These are phyloP conservation scores for Cunninghamia lanceolata DNA, from an alignment of 75 land plant species.

Conservation along the genomic window DNA sequence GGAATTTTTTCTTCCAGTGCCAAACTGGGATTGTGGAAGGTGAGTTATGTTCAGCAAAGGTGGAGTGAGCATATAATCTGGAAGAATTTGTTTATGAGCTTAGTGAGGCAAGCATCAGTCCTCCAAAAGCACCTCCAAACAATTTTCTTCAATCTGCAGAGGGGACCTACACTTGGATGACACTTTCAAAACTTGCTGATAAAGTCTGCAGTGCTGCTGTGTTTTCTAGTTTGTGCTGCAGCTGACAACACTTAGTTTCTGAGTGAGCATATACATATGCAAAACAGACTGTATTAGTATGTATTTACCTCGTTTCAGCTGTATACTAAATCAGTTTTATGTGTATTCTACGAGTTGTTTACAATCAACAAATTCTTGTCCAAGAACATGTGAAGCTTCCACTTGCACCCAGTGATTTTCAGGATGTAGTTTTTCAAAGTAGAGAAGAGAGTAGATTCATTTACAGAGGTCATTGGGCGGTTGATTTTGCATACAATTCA, in stretches of 20 bases:
- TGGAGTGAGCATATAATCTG: neutral
- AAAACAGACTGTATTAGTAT: neutral
- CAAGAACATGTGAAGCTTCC: neutral
- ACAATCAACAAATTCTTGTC: neutral
- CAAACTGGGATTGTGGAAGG: neutral
- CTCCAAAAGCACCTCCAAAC: neutral
- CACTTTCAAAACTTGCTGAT: neutral
- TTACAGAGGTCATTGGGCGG: neutral
- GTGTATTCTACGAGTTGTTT: neutral
- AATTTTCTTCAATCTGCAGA: neutral
- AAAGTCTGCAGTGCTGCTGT: neutral
- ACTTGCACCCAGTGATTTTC: neutral
- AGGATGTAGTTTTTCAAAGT: neutral
- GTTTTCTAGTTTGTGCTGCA: neutral
- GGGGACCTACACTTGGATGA: neutral
- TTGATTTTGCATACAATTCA: neutral
- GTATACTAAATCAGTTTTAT: neutral
- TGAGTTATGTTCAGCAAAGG: neutral
- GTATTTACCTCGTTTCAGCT: neutral
- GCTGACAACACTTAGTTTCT: neutral
- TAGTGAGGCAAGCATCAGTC: neutral
- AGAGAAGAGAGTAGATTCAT: neutral
- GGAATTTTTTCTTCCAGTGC: neutral
- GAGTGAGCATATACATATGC: neutral
- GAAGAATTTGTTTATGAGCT: neutral